Conservation (phyloP, 2,329 filamentous ascomycete genomes). For the Pseudogymnoascus sp. region DNA sequence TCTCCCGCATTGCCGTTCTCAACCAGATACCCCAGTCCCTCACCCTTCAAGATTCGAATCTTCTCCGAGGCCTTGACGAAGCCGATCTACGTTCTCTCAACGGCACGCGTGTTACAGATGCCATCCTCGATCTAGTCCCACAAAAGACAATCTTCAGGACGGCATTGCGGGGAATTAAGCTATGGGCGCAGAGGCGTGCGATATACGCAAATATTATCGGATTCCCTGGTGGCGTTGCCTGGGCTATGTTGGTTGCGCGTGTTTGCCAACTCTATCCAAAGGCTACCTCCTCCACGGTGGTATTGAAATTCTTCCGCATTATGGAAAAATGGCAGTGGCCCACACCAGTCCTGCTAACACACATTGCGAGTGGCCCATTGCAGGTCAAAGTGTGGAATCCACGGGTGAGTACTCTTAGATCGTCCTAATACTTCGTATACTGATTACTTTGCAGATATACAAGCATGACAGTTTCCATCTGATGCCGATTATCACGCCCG, state of each 20-base stretch:
- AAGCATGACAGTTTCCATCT: constrained; percentile 66
- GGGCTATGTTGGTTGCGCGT: constrained; percentile 94
- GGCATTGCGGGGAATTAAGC: constrained; percentile 83
- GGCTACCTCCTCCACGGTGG: constrained; percentile 78
- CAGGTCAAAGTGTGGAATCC: constrained; percentile 92
- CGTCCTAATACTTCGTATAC: constrained; percentile 16
- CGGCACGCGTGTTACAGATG: constrained; percentile 87
- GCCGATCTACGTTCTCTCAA: constrained; percentile 83
- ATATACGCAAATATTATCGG: constrained; percentile 96
- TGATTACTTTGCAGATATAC: constrained; percentile 17
- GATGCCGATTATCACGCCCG: constrained; percentile 97
- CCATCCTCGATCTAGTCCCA: constrained; percentile 82
- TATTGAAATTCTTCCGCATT: constrained; percentile 90
- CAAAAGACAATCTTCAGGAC: constrained; percentile 84
- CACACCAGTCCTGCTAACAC: constrained; percentile 81
- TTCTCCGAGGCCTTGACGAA: constrained; percentile 80
- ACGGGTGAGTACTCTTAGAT: constrained; percentile 45
- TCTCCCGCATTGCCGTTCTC: constrained; percentile 63
- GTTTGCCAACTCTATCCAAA: constrained; percentile 95
- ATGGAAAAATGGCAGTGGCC: constrained; percentile 92
- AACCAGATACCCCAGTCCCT: constrained; percentile 65
- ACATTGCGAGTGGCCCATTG: constrained; percentile 72
- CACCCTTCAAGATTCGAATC: constrained; percentile 71
- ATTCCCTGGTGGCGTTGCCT: constrained; percentile 92
- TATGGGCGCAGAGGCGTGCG: constrained; percentile 88